Evolutionary conservation across 768 basidiomycete species (phyloP).

Genomic region (Rhizopogon sp.): DNA sequence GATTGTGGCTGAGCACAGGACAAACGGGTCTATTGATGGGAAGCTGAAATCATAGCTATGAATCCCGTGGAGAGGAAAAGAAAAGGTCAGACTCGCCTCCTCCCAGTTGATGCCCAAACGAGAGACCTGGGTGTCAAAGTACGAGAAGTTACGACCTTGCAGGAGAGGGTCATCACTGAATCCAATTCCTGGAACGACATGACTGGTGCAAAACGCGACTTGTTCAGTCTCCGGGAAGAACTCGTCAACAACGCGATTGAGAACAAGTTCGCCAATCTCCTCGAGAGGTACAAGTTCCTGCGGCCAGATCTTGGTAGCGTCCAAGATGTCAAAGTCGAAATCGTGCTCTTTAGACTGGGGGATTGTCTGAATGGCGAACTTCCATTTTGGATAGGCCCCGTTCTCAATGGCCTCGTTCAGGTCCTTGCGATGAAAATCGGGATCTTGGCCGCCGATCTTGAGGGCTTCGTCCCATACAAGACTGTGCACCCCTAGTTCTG

Average conservation of each 20-base stretch:
- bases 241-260: slow-evolving; percentile 61
- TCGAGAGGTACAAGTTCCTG: slow-evolving; percentile 76
- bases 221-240: slow-evolving; percentile 89
- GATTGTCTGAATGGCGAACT: slow-evolving; percentile 62
- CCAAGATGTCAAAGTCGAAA: slow-evolving; percentile 85
- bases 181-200: slow-evolving; percentile 58
- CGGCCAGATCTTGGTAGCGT: slow-evolving; percentile 84
- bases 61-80: not conserved
- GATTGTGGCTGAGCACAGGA: slow-evolving; percentile 65
- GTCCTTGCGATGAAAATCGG: slow-evolving; percentile 88
- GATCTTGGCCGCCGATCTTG: slow-evolving; percentile 80
- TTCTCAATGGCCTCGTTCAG: slow-evolving; percentile 76
- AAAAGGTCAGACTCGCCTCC: slow-evolving; percentile 34
- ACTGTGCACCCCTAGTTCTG: slow-evolving; percentile 79
- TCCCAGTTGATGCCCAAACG: slow-evolving; percentile 81
- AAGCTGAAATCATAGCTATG: slow-evolving; percentile 34
- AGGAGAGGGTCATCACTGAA: slow-evolving; percentile 76
- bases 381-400: slow-evolving; percentile 73
- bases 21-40: slow-evolving; percentile 83
- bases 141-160: slow-evolving; percentile 84
- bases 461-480: slow-evolving; percentile 89
- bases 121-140: slow-evolving; percentile 80
- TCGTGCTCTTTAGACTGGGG: slow-evolving; percentile 68
- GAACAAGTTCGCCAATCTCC: slow-evolving; percentile 69
- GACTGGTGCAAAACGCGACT: slow-evolving; percentile 77